A percentile compares a stretch with the other conserved stretches of the same genome.
These are phyloP conservation scores for Dillenia suffruticosa DNA, from an alignment of 164 flowering plant genomes.

Conservation along the genomic window DNA sequence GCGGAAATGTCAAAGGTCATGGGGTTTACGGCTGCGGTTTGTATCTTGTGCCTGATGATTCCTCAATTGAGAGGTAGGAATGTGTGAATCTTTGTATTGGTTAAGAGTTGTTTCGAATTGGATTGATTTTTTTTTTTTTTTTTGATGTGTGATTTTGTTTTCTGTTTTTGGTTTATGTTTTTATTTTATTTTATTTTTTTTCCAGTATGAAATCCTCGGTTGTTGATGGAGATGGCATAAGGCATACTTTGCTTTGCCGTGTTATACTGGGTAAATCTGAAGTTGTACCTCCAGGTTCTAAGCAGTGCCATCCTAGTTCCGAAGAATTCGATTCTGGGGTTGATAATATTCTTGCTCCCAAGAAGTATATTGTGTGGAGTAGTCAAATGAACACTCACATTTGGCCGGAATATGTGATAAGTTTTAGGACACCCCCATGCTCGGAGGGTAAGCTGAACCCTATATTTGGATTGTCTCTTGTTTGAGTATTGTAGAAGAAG, in stretches of 20 bases:
- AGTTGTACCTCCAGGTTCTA: constrained; percentile 36
- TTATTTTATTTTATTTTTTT: too few species aligned
- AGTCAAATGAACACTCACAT: constrained; percentile 50
- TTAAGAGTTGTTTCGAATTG: not conserved
- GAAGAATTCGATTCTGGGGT: constrained; percentile 52
- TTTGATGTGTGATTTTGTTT: not conserved
- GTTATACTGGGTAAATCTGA: constrained; percentile 52
- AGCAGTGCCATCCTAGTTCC: constrained; percentile 40
- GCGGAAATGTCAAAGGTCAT: not conserved
- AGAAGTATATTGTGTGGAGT: constrained; percentile 46
- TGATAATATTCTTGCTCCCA: constrained; percentile 35
- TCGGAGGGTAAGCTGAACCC: constrained; percentile 19
- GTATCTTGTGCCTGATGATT: constrained; percentile 28
- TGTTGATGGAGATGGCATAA: constrained; percentile 37
- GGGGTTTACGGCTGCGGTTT: constrained; percentile 20
- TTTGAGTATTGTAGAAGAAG: not conserved
- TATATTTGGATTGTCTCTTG: not conserved
- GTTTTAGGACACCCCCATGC: constrained; percentile 36
- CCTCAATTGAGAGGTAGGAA: constrained; percentile 27
- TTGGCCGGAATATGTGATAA: constrained; percentile 44
- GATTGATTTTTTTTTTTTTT: too few species aligned
- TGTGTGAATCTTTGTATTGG: not conserved
- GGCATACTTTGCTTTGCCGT: constrained; percentile 48
- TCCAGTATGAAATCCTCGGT: constrained; percentile 28
- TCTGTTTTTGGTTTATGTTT: too few species aligned